Evolutionary conservation across 345 rosid species (phyloP), one percentile per base, ranked within the genome.

Genomic region (Salix dunnii): DNA sequence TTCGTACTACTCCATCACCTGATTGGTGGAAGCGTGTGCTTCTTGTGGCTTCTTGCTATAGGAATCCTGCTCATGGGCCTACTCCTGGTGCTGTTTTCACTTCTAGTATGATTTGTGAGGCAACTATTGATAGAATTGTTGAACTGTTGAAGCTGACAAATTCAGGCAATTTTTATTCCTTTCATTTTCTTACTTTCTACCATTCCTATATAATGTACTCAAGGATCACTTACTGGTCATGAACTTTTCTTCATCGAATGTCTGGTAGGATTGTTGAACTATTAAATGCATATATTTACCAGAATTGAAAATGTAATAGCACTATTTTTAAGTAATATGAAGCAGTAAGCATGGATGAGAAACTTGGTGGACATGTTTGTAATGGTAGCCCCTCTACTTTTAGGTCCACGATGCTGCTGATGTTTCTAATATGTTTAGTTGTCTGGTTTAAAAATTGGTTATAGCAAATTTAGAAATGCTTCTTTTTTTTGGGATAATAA

Each of bases 11-110:
- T 72, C 99, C 99, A n/a, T 96, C 98, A 4, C 98, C 99, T 68
- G 99, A 93, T 58, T 94, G 97, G 97, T 96, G 99, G 99, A 96
- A 93, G 79, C 97, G 97, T 78, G 98, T 96, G 70, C 98, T 96
- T 81, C 91, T 96, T 78, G 89, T 91, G 80, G 97, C 97, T 74
- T 93, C 98, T 62, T 83, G 86, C 81, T 90, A 96, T 81, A 90
- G 97, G 80, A 84, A 85, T 87, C 70, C 91, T 72, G 64, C 88
- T 72, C 97, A 89, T 82, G 85, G 80, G 28, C 94, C 91, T 76
- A 96, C 90, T 74, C 97, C 97, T 64, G 99, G 98, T 88, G 98
- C 94, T 82, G 99, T 93, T 72, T 89, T 96, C 82, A 90, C 94
- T 71, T 88, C 90, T 73, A 96, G 91, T 72, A 96, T 96, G 98